A percentile compares a stretch with the other conserved stretches of the same genome.
These are phyloP conservation scores for Botryotinia convoluta DNA, from an alignment of 2,329 filamentous ascomycete species.

Conservation along the genomic window DNA sequence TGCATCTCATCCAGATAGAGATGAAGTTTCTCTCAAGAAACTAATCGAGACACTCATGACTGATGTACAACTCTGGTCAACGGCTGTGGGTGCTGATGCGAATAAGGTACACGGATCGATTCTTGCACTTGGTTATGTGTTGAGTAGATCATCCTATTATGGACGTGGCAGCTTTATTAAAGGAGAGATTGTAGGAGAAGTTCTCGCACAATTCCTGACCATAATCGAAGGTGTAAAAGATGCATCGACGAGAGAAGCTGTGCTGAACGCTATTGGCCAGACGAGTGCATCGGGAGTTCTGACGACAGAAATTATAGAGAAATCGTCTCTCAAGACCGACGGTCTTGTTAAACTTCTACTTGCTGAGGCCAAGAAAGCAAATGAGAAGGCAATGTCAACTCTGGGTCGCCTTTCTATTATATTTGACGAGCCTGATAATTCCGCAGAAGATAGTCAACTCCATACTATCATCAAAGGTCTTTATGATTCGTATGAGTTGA, in stretches of 20 bases:
- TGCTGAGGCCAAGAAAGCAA: constrained; percentile 71
- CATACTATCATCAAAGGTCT: constrained; percentile 63
- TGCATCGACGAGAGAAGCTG: constrained; percentile 54
- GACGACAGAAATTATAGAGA: constrained; percentile 27
- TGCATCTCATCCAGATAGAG: constrained; percentile 58
- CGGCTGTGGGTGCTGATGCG: constrained; percentile 56
- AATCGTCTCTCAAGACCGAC: constrained; percentile 25
- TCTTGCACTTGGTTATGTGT: constrained; percentile 55
- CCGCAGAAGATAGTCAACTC: constrained; percentile 42
- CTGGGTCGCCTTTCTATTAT: constrained; percentile 74
- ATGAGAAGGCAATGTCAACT: constrained; percentile 77
- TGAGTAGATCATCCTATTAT: constrained; percentile 56
- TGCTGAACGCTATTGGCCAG: constrained; percentile 57
- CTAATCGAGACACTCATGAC: constrained; percentile 47
- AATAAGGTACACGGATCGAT: constrained; percentile 60
- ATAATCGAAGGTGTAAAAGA: constrained; percentile 56
- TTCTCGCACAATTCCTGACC: constrained; percentile 46
- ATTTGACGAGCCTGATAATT: constrained; percentile 45
- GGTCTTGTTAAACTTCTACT: constrained; percentile 60
- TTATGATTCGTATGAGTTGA: constrained; percentile 77
- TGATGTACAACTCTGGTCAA: constrained; percentile 48
- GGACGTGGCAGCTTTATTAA: constrained; percentile 39
- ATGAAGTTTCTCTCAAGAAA: constrained; percentile 43
- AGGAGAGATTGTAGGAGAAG: constrained; percentile 41
- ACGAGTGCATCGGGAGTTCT: constrained; percentile 58